Evolutionary conservation across 495 filamentous ascomycete species (phyloP).

Genomic region (Arthonia radiata): DNA sequence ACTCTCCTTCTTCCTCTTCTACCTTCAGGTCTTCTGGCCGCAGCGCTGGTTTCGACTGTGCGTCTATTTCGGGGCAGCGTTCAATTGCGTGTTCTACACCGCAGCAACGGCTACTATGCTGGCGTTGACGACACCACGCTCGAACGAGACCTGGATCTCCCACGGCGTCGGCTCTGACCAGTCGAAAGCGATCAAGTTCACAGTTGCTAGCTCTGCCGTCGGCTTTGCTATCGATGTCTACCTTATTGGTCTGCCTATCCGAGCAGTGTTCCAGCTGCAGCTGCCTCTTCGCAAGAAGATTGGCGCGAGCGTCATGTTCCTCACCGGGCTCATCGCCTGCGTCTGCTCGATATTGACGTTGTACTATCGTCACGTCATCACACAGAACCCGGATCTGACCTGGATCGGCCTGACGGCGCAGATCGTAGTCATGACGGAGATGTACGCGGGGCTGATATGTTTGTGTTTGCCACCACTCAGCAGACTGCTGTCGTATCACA

Average conservation of each 20-base stretch:
- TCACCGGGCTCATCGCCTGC: constrained; percentile 12
- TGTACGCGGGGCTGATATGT: too few relatives aligned
- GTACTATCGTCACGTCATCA: too few relatives aligned
- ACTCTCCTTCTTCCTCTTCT: constrained; percentile 6
- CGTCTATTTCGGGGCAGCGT: constrained; percentile 1
- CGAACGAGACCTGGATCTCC: constrained; percentile 3
- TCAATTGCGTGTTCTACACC: constrained; percentile 2
- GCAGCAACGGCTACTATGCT: constrained; percentile 1
- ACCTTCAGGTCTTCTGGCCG: constrained; percentile 4
- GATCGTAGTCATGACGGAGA: too few relatives aligned
- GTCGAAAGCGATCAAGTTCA: constrained; percentile 2
- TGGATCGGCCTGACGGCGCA: too few relatives aligned
- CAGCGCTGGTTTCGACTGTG: constrained; percentile 5
- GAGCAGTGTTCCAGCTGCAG: constrained; percentile 6
- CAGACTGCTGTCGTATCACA: too few relatives aligned
- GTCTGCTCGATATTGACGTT: too few relatives aligned
- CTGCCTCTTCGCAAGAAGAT: constrained; percentile 12
- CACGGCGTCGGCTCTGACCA: constrained; percentile 1
- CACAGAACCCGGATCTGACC: too few relatives aligned
- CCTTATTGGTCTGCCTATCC: constrained; percentile 13
- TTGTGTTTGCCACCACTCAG: too few relatives aligned
- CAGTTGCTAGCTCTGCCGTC: constrained; percentile 11
- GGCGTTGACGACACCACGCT: constrained; percentile 1
- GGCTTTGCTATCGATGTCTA: constrained; percentile 13
- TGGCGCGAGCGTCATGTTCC: constrained; percentile 14